Evolutionary conservation across 2,329 filamentous ascomycete genomes (phyloP).

Genomic region (Trichocomaceae sp.): DNA sequence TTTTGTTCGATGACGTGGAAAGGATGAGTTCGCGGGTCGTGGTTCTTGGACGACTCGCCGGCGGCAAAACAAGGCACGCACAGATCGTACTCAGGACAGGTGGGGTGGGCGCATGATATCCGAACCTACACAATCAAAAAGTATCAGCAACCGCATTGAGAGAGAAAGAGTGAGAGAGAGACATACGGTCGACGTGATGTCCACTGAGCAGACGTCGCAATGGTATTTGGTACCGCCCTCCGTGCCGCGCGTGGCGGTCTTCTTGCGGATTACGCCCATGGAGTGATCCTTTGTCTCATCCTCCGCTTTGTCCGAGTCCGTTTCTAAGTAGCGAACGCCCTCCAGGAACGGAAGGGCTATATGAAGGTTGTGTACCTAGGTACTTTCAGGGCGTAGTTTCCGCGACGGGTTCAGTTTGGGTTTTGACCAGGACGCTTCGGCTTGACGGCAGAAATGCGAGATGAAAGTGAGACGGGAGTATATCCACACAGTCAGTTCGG

Average conservation of each 20-base stretch:
- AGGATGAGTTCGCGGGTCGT: slow-evolving; percentile 78
- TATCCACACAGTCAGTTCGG: too few species aligned
- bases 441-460: slow-evolving; percentile 1
- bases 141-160: too few species aligned
- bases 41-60: slow-evolving; percentile 71
- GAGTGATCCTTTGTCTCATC: slow-evolving; percentile 33
- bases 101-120: slow-evolving; percentile 77
- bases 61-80: slow-evolving; percentile 92
- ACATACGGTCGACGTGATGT: slow-evolving; percentile 92
- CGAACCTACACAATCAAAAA: slow-evolving; percentile 58
- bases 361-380: not conserved
- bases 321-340: slow-evolving; percentile 24
- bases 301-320: slow-evolving; percentile 30
- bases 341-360: slow-evolving; percentile 24
- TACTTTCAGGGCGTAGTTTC: too few species aligned
- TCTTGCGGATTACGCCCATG: slow-evolving; percentile 96
- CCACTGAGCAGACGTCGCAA: slow-evolving; percentile 92
- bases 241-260: slow-evolving; percentile 75
- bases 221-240: slow-evolving; percentile 93
- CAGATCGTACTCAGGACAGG: slow-evolving; percentile 90
- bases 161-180: not conserved
- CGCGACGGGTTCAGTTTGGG: too few species aligned
- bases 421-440: too few species aligned
- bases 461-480: not conserved
- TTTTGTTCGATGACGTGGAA: slow-evolving; percentile 97